Evolutionary conservation across 208 protist genomes (phyloP), one percentile per base, ranked within the genome.

Genomic region (Leishmania martiniquensis): DNA sequence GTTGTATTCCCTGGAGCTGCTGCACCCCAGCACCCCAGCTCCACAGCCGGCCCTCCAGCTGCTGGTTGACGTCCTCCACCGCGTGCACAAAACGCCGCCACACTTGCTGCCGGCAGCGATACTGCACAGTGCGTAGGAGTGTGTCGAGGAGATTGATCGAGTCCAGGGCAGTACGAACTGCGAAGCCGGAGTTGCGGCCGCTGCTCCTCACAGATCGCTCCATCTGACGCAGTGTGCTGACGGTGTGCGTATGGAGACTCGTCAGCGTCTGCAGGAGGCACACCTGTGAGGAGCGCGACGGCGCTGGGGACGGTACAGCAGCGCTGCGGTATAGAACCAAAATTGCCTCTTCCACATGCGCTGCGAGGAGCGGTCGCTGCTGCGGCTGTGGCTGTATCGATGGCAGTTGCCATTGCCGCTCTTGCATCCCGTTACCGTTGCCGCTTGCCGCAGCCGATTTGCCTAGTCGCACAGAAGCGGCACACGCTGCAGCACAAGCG

Each of bases 1-100:
- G n/a, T 54, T 10, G 15, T 25, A 34, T 39, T 34, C 20, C 34
- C 54, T 55, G 32, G 51, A 44, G 20, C 42, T 22, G 20, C 76
- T 49, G 42, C 54, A 54, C n/a, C 3, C 52, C 29, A 7, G 51
- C 29, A 7, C 72, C 42, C 87, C 87, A 91, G 62, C 68, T 22
- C 1, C 52, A 15, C 25, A 95, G 84, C 2, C 75, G 76, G 15
- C 66, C 72, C 67, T 81, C 73, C 47, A 90, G 47, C 44, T 78
- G 83, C 3, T 76, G 76, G 68, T 92, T 93, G 45, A 86, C 84
- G 12, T 89, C 87, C 44, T 95, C 91, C 20, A 95, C 68, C 0
- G 84, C 80, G 69, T 91, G 86, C 15, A 81, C 82, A 34, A 95
- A 78, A 12, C 80, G 83, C 32, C 79, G 75, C 84, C 84, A 89